These are phyloP conservation scores for Apiospora koreana DNA, from an alignment of 2,329 filamentous ascomycete species.

Conservation along the genomic window DNA sequence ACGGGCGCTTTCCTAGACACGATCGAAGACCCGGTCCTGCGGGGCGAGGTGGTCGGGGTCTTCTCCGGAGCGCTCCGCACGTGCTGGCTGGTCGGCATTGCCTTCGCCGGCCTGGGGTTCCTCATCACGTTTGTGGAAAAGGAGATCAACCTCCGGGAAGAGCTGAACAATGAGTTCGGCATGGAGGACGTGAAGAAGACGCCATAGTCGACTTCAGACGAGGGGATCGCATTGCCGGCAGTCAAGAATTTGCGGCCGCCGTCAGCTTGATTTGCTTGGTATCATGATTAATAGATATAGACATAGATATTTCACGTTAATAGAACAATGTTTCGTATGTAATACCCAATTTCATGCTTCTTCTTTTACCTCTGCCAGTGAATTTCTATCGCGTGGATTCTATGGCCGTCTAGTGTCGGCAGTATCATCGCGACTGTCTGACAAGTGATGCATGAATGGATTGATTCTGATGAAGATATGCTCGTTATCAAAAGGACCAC, in stretches of 20 bases:
- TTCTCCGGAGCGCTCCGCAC: constrained; percentile 12
- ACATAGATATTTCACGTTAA: neutral
- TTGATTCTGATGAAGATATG: neutral
- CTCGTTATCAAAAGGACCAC: neutral
- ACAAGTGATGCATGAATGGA: neutral
- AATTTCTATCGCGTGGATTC: neutral
- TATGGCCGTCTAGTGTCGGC: no score
- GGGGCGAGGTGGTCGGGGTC: neutral
- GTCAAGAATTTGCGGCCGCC: neutral
- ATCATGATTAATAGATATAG: neutral
- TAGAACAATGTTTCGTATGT: neutral
- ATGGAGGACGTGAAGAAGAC: constrained; percentile 8
- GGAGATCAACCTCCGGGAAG: constrained; percentile 17
- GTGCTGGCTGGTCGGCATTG: constrained; percentile 20
- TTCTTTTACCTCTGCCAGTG: neutral
- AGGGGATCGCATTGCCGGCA: neutral
- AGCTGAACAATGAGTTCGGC: constrained; percentile 21
- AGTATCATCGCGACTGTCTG: neutral
- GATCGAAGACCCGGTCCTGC: neutral
- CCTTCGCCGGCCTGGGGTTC: constrained; percentile 18
- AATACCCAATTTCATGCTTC: neutral
- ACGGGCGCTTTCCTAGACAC: neutral
- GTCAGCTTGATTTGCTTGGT: neutral
- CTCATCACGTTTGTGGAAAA: constrained; percentile 14
- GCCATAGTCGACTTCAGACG: neutral